Conservation (phyloP, 2,329 filamentous ascomycete genomes). For the Scedosporium minutisporum region DNA sequence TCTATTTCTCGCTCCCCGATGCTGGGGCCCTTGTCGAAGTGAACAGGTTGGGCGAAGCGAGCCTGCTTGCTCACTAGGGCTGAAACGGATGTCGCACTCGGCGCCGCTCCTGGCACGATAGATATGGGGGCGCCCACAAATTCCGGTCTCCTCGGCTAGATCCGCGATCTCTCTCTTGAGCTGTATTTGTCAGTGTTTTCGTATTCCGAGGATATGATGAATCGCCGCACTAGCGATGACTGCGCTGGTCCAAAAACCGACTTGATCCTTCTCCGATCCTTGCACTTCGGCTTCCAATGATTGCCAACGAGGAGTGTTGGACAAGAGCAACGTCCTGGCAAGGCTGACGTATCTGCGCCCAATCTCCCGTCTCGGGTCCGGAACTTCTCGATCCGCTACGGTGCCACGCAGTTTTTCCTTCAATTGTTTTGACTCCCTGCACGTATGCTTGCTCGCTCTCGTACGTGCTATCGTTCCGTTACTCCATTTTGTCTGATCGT, state of each 20-base stretch:
- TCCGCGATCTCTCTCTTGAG: too few species aligned
- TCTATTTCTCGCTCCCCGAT: too few species aligned
- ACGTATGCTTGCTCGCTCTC: neutral
- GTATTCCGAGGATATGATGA: too few species aligned
- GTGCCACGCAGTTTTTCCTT: neutral
- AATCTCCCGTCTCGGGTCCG: neutral
- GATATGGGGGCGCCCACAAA: too few species aligned
- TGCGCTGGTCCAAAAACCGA: too few species aligned
- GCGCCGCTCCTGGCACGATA: neutral
- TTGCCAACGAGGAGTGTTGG: neutral
- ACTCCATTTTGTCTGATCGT: too few species aligned
- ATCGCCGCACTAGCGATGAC: too few species aligned
- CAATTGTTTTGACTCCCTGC: neutral
- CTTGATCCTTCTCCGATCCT: too few species aligned
- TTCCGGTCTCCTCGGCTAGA: too few species aligned
- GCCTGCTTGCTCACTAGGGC: neutral
- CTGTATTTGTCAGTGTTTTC: too few species aligned
- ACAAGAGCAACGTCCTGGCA: neutral
- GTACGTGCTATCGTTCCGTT: neutral
- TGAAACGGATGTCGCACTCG: neutral
- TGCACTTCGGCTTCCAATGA: neutral
- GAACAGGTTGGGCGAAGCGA: too few species aligned
- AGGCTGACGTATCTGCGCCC: neutral
- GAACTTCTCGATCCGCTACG: neutral
- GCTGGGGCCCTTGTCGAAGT: too few species aligned